phyloP scores from a whole-genome alignment of 1,284 basidiomycete species.

The Cryptococcus wingfieldii region DNA sequence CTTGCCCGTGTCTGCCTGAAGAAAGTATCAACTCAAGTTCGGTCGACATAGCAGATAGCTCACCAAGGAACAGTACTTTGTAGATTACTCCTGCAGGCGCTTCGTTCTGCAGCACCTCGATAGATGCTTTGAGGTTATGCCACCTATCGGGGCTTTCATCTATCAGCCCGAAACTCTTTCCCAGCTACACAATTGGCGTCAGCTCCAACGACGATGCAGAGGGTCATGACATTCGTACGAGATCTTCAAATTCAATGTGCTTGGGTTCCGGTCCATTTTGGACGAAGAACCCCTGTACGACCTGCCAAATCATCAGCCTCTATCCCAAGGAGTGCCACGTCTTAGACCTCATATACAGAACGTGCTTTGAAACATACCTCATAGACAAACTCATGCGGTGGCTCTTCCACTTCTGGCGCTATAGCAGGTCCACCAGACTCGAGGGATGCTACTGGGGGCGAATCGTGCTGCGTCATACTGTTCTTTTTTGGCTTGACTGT shows the following conservation, averaged over 20 bases:
- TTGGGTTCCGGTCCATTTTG: conserved; percentile 38
- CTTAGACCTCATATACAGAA: background rate
- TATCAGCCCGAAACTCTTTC: conserved; percentile 40
- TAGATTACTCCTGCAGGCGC: conserved; percentile 38
- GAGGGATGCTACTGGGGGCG: conserved; percentile 36
- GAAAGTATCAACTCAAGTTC: background rate
- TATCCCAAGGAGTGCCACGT: background rate
- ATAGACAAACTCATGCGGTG: conserved; percentile 30
- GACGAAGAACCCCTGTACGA: conserved; percentile 39
- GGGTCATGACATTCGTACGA: conserved; percentile 23
- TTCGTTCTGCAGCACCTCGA: conserved; percentile 32
- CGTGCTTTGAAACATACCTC: conserved; percentile 23
- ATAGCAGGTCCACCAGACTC: conserved; percentile 32
- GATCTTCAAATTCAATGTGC: conserved; percentile 33
- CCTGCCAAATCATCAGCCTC: conserved; percentile 10
- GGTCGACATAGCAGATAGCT: conserved; percentile 2
- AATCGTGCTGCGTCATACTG: conserved; percentile 16
- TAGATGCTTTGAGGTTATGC: conserved; percentile 32
- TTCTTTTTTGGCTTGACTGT: background rate
- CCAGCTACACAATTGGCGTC: conserved; percentile 19
- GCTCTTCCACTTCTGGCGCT: conserved; percentile 23
- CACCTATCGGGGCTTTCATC: conserved; percentile 39
- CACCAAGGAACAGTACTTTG: conserved; percentile 47
- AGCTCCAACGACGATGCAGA: background rate
- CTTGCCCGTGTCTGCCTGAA: conserved; percentile 45